These are phyloP conservation scores for Bidens hawaiensis DNA, from an alignment of 140 eudicot species.

Conservation along the genomic window DNA sequence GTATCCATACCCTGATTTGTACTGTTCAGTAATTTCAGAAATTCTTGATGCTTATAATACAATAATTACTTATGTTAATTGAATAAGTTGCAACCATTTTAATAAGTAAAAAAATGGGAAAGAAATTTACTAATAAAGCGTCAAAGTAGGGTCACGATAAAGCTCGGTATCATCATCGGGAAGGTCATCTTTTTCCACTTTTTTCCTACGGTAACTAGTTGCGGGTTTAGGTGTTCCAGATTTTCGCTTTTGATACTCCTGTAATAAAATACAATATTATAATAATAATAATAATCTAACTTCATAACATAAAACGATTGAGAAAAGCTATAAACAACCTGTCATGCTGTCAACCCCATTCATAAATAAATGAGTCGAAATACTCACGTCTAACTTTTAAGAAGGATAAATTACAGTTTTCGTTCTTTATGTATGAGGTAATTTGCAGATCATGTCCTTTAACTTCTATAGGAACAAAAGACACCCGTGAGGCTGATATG, in stretches of 20 bases:
- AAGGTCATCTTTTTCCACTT: constrained; percentile 77
- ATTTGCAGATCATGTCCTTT: no score
- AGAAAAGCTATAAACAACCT: no score
- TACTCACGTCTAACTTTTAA: no score
- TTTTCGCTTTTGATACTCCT: constrained; percentile 77
- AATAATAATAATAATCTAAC: background rate
- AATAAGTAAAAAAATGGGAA: constrained; percentile 14
- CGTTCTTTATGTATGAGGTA: no score
- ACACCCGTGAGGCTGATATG: no score
- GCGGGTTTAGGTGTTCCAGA: constrained; percentile 60
- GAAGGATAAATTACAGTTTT: no score
- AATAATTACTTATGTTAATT: background rate
- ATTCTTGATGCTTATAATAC: background rate
- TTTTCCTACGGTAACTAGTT: constrained; percentile 86
- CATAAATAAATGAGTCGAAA: no score
- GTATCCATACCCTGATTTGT: constrained; percentile 62
- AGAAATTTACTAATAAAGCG: constrained; percentile 60
- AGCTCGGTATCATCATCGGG: constrained; percentile 64
- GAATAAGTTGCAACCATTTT: background rate
- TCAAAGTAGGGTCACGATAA: constrained; percentile 71
- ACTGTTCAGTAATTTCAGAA: constrained; percentile 42
- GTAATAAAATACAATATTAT: constrained; percentile 1
- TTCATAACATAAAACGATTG: background rate
- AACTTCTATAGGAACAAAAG: no score
- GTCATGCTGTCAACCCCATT: no score